Conservation (phyloP, 768 basidiomycete species). For the Boletellus ananas region DNA sequence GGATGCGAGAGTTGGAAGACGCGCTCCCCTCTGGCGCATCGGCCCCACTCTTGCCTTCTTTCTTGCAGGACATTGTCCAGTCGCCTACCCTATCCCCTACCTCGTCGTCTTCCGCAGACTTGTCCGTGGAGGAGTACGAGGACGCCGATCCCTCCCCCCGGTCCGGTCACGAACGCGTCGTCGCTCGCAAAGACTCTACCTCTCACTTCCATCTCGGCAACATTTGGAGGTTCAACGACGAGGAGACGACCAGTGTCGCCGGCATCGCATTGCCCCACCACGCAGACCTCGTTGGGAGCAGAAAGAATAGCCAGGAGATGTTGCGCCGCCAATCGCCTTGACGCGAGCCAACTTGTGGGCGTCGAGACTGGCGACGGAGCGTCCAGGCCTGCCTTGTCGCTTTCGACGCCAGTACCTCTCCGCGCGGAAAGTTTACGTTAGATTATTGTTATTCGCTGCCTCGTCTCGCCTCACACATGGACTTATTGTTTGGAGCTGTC, state of each 20-base stretch:
- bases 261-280: constrained; percentile 46
- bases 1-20: constrained; percentile 22
- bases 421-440: constrained; percentile 26
- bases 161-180: constrained; percentile 25
- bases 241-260: constrained; percentile 57
- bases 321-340: constrained; percentile 27
- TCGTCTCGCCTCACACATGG: constrained; percentile 22
- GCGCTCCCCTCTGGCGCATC: constrained; percentile 33
- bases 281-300: constrained; percentile 37
- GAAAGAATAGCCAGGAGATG: constrained; percentile 39
- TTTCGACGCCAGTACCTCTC: constrained; percentile 6
- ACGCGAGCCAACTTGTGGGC: constrained; percentile 8
- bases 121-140: constrained; percentile 57
- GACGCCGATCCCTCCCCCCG: constrained; percentile 32
- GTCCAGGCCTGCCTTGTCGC: neutral
- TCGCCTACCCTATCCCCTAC: constrained; percentile 64
- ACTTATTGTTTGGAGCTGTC: constrained; percentile 30
- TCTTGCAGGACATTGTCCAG: constrained; percentile 71
- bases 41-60: constrained; percentile 66
- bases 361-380: neutral
- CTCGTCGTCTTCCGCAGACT: constrained; percentile 61
- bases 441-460: constrained; percentile 30
- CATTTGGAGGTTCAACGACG: constrained; percentile 73
- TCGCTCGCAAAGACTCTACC: constrained; percentile 25
- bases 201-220: constrained; percentile 39